These are phyloP conservation scores for Globisporangium iwayamae DNA, from an alignment of 352 stramenopile species.

Conservation along the genomic window DNA sequence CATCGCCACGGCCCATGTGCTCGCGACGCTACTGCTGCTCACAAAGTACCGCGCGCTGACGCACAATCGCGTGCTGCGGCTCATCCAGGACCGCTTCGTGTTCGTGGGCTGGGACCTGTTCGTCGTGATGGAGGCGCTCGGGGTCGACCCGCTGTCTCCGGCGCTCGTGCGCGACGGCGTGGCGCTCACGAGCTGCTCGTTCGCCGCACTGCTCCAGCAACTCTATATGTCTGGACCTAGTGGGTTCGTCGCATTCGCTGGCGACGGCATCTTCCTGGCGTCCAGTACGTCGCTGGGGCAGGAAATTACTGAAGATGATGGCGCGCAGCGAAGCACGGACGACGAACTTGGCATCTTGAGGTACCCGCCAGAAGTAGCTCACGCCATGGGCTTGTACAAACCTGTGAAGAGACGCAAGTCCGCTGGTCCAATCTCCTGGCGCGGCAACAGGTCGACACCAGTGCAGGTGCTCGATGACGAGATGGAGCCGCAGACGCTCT, in stretches of 20 bases:
- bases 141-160: conserved; percentile 24
- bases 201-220: background rate
- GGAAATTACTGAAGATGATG: background rate
- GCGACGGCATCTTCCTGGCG: background rate
- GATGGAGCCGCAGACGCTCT: background rate
- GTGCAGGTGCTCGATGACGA: conserved; percentile 11
- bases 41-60: conserved; percentile 7
- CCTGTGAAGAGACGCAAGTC: background rate
- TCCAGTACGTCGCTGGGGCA: background rate
- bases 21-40: background rate
- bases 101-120: conserved; percentile 38
- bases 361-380: conserved; percentile 13
- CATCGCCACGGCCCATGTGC: background rate
- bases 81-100: conserved; percentile 31
- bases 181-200: conserved; percentile 4
- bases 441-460: conserved; percentile 1
- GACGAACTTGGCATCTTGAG: background rate
- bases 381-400: conserved; percentile 16
- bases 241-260: background rate
- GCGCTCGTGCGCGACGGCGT: conserved; percentile 1
- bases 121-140: conserved; percentile 27
- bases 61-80: conserved; percentile 24
- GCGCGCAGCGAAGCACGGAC: background rate
- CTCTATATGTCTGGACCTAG: background rate
- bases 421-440: background rate